phyloP scores from a whole-genome alignment of 768 basidiomycete species.

The Dioszegia aurantiaca region DNA sequence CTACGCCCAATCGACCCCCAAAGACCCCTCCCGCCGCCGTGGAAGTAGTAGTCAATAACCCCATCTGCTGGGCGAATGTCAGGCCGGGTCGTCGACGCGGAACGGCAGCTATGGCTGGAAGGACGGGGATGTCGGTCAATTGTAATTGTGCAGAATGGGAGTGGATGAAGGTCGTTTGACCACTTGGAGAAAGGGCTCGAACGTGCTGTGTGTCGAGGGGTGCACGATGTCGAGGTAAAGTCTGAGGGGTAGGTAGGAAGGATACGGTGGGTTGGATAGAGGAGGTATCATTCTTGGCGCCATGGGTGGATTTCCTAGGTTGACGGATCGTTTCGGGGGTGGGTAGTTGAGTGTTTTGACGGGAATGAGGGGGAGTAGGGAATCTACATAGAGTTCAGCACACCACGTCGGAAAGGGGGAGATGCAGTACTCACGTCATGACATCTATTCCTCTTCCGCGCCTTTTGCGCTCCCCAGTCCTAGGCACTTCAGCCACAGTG shows the following conservation, averaged over 20 bases:
- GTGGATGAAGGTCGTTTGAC: constrained; percentile 44
- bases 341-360: constrained; percentile 28
- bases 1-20: constrained; percentile 21
- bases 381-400: no score
- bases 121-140: background rate
- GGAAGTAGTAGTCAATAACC: constrained; percentile 20
- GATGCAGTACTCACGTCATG: constrained; percentile 26
- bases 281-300: background rate
- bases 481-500: constrained; percentile 17
- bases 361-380: constrained; percentile 31
- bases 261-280: constrained; percentile 1
- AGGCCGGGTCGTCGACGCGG: constrained; percentile 38
- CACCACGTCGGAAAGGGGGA: no score
- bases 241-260: constrained; percentile 41
- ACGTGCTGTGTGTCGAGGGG: background rate
- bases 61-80: constrained; percentile 47
- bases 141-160: constrained; percentile 13
- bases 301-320: constrained; percentile 20
- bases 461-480: constrained; percentile 33
- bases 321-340: constrained; percentile 37
- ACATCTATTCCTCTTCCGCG: constrained; percentile 33
- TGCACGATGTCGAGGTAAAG: constrained; percentile 30
- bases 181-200: constrained; percentile 27
- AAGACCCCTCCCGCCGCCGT: background rate
- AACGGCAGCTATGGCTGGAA: background rate